Evolutionary conservation across 495 filamentous ascomycete species (phyloP), one percentile per base, ranked within the genome.

Genomic region (Penicillium cosmopolitanum): DNA sequence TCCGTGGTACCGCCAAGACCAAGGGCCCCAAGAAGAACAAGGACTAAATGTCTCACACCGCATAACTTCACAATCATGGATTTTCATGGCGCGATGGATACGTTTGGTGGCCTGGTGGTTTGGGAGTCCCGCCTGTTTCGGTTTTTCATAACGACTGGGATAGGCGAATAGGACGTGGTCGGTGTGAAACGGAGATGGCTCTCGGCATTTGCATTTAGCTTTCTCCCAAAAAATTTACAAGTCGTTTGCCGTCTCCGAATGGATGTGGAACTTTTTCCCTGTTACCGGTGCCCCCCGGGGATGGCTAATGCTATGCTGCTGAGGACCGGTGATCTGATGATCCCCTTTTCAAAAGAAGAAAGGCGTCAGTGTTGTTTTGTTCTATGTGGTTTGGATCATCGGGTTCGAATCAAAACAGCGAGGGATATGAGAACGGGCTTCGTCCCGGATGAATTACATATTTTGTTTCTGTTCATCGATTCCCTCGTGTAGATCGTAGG

Each of bases 1-100:
- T 96, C 77, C 92, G 96, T 64, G 96, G 96, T 76, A 93, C 89
- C 67, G 96, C 93, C 70, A 90, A 90, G 81, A 78, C 77, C 72
- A 98, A 97, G 90, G 90, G 90, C 73, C 88, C 86, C 70, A 88
- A 89, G 82, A 89, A 92, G 84, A 73, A 42, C 78, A 80, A 80
- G 78, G 69, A 79, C 67, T 80, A 80, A 78, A 62, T 64, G 70
- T 67, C 60, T 70, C 66, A 56, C 57, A 51, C 50, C 58, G 31
- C 60, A 60, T 61, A 46, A 66, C 56, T 64, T 57, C 58, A 43
- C 46, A n/a, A 48, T 48, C 46, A 48, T 48, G 46, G 42, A 44
- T 44, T 44, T 44, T 9, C n/a, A 68, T 61, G 57, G 59, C 44
- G 58, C 60, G 60, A 58, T 59, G 55, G 66, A 55, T 60, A 61